Evolutionary conservation across 352 stramenopile genomes (phyloP), one percentile per base, ranked within the genome.

Genomic region (Phytophthora ramorum): DNA sequence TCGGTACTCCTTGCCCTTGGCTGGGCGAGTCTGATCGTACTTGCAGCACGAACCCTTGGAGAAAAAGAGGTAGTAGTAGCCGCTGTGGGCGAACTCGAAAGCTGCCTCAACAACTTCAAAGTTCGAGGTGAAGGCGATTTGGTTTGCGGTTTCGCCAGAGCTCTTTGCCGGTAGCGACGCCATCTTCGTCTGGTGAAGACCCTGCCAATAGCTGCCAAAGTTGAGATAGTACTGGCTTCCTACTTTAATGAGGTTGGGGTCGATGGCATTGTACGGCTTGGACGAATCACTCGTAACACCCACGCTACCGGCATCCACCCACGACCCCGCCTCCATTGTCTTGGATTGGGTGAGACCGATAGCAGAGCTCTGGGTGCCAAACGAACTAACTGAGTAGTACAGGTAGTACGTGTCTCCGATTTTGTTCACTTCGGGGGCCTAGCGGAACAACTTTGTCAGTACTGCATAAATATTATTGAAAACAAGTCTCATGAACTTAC

Each of bases 201-300:
- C 76, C 0, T 64, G 69, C 77, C 77, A 86, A 44, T 75, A 75
- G 60, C 74, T 83, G 13, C 77, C 77, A 43, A 86, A 83, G 14
- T 75, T 80, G 46, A 86, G 58, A 60, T 78, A 83, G 48, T 78
- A 66, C n/a, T 71, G 55, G 24, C 40, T 65, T 35, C 64, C 72
- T 1, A 72, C 74, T 24, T 72, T 30, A 47, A 86, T 46, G 14
- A 86, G 44, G 47, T 83, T 83, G 28, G 74, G 65, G 54, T 86
- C 78, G n/a, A 87, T 87, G 13, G 73, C 78, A 58, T 87, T 87
- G 78, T 84, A 87, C 13, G 62, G 47, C 47, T 78, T 84, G 24
- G 64, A 68, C 16, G 54, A 38, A 24, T 68, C 58, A 47, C 75
- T 87, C 26, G 53, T 52, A 24, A 84, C 43, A n/a, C 75, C 78